Base-by-base conservation (phyloP, 2,329 filamentous ascomycete species). In the Akanthomyces lecanii region DNA sequence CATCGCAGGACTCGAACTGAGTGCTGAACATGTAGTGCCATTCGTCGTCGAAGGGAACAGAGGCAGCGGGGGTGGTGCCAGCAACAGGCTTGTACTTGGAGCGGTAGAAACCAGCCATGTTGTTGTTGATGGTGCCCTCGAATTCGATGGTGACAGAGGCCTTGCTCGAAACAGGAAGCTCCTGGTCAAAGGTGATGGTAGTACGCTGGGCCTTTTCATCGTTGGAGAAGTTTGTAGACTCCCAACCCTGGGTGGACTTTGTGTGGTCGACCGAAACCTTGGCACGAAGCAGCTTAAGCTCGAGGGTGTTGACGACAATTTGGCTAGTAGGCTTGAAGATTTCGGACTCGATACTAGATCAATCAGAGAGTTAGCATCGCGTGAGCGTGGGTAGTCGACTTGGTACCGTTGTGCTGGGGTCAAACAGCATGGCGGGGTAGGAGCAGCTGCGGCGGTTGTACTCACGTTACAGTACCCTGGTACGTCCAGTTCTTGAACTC, bases 1-100 rank as follows among this genome's bases (percentile, higher is more conserved):
- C 95, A 77, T 99, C 95, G 72, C 92, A 97, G 52, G 93, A 89
- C 81, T 99, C 95, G 73, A 99, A 99, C 75, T 99, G 95, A 55
- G 95, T 99, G 80, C 91, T 96, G 76, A 97, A 81, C 90, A 94
- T 93, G 73, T 85, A 84, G 74, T 86, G 84, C 72, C 82, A 85
- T 70, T 87, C 82, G 53, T 82, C 81, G 67, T 88, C 92, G 71
- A 83, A 89, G 33, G 92, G 90, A 1, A 96, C 92, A 14, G 91
- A 92, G 48, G 87, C 79, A 54, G 90, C 84, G 7, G 92, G 85
- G 40, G 89, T 80, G 12, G 59, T 61, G 30, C 50, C 59, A 45
- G 84, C 86, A 61, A 84, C 78, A 21, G 93, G 91, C 81, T 92
- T 96, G 78, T 99, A 99, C 79, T 95, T 92, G 71, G 91, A 93